A percentile compares a stretch with the other conserved stretches of the same genome.
These are phyloP conservation scores for Cylindrodendrum hubeiense DNA, from an alignment of 2,329 filamentous ascomycete genomes.

Conservation along the genomic window DNA sequence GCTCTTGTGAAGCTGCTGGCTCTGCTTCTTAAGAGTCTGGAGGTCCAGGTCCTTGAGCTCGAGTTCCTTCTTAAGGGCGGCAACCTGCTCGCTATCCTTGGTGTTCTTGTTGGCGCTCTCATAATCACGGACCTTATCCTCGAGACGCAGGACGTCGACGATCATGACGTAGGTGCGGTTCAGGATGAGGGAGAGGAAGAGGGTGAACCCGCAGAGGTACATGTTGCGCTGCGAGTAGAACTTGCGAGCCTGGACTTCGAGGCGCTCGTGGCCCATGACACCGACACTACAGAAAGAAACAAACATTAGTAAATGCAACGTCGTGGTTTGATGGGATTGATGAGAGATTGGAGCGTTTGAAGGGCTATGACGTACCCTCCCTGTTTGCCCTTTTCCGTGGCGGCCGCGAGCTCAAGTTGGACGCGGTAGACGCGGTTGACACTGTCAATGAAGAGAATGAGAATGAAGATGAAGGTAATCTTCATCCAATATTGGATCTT, in stretches of 20 bases:
- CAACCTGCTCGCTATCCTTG: conserved; percentile 80
- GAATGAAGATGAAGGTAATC: conserved; percentile 99
- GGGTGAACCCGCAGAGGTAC: conserved; percentile 99
- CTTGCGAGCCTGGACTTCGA: conserved; percentile 99
- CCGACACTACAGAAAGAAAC: conserved; percentile 60
- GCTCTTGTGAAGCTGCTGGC: conserved; percentile 83
- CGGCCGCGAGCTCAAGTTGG: conserved; percentile 85
- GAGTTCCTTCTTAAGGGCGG: conserved; percentile 76
- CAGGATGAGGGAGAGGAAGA: conserved; percentile 98
- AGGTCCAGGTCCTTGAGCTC: conserved; percentile 86
- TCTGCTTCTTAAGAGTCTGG: conserved; percentile 92
- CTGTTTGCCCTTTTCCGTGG: conserved; percentile 67
- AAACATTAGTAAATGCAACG: conserved; percentile 35
- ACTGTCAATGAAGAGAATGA: conserved; percentile 97
- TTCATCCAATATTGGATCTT: conserved; percentile 98
- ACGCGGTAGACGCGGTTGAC: conserved; percentile 97
- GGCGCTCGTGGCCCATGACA: conserved; percentile 90
- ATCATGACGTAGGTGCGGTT: conserved; percentile 99
- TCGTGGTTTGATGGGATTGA: neutral
- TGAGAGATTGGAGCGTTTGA: neutral
- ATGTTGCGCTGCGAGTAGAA: conserved; percentile 99
- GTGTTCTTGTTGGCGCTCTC: conserved; percentile 69
- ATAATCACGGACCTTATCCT: conserved; percentile 89
- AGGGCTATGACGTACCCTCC: conserved; percentile 59
- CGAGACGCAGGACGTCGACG: conserved; percentile 88